Conservation (phyloP, 257 asterid genomes). For the Solanum commersonii region DNA sequence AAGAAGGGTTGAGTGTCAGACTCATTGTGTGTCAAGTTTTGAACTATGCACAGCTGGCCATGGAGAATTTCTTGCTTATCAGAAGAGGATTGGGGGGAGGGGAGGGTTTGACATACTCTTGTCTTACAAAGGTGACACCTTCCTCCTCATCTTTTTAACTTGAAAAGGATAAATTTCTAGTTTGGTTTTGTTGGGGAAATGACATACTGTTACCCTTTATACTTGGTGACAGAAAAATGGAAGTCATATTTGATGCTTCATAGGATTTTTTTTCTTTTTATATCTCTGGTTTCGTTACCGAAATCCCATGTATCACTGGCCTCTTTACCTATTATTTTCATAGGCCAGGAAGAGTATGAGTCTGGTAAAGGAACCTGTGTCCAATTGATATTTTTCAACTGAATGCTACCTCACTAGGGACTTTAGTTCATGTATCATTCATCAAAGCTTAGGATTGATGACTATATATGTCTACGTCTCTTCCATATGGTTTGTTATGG, state of each 20-base stretch:
- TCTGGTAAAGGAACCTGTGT: neutral
- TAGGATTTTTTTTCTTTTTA: neutral
- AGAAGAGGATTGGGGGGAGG: neutral
- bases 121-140: neutral
- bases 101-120: neutral
- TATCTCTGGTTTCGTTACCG: neutral
- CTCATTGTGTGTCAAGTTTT: neutral
- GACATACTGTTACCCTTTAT: neutral
- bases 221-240: neutral
- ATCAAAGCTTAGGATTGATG: neutral
- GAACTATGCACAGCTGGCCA: neutral
- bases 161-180: neutral
- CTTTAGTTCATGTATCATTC: neutral
- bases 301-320: neutral
- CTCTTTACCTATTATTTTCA: neutral
- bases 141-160: neutral
- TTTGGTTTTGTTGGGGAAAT: neutral
- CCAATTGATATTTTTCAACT: neutral
- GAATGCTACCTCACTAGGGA: neutral
- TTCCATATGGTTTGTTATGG: neutral
- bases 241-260: neutral
- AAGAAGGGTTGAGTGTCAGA: neutral
- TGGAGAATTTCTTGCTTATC: neutral
- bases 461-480: neutral
- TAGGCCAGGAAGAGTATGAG: neutral